A percentile compares a stretch with the other conserved stretches of the same genome.
Conservation (phyloP, 2,329 filamentous ascomycete genomes). For the Cyanodermella asteris region DNA sequence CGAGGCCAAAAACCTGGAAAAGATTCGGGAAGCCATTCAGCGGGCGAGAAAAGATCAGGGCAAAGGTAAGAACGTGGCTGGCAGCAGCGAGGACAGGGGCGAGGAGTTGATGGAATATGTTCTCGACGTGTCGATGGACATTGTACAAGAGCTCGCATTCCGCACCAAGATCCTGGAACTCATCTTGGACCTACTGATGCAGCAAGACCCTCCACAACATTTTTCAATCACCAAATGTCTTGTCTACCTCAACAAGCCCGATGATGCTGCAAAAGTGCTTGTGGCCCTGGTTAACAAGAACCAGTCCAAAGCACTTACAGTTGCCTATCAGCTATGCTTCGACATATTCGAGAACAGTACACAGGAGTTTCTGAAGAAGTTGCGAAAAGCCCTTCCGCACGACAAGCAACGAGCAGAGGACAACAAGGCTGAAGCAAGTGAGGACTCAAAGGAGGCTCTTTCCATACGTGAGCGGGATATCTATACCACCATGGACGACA, state of each 20-base stretch:
- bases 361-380: slow-evolving; percentile 83
- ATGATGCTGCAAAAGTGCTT: slow-evolving; percentile 73
- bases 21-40: slow-evolving; percentile 69
- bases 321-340: slow-evolving; percentile 93
- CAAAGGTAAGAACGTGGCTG: slow-evolving; percentile 38
- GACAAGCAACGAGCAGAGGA: slow-evolving; percentile 20
- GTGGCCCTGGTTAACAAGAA: slow-evolving; percentile 59
- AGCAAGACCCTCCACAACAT: slow-evolving; percentile 82
- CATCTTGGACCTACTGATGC: slow-evolving; percentile 85
- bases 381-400: slow-evolving; percentile 57
- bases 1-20: slow-evolving; percentile 76
- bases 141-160: slow-evolving; percentile 80
- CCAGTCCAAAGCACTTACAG: slow-evolving; percentile 55
- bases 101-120: slow-evolving; percentile 96
- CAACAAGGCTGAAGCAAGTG: slow-evolving; percentile 28
- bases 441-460: slow-evolving; percentile 37
- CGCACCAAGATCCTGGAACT: slow-evolving; percentile 60
- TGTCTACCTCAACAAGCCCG: slow-evolving; percentile 81
- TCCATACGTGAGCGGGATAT: slow-evolving; percentile 31
- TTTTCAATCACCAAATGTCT: slow-evolving; percentile 97
- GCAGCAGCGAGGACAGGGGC: slow-evolving; percentile 36
- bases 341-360: slow-evolving; percentile 97
- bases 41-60: slow-evolving; percentile 75
- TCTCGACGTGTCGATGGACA: slow-evolving; percentile 87
- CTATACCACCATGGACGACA: too few species aligned